Evolutionary conservation across 495 filamentous ascomycete species (phyloP), one percentile per base, ranked within the genome.

Genomic region (Penicillium daleae): DNA sequence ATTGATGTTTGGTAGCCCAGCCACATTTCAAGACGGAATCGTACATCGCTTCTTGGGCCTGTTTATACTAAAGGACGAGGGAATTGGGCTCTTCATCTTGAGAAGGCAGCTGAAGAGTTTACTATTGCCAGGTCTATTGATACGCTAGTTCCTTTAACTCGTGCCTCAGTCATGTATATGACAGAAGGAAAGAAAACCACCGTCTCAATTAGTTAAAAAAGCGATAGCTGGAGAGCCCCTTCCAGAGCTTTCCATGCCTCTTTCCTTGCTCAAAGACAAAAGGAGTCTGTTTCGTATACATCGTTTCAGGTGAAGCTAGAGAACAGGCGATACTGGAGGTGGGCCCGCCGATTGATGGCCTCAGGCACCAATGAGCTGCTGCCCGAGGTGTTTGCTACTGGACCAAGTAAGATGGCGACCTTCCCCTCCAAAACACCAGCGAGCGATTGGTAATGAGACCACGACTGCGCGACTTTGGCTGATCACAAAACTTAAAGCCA

Each of bases 341-440:
- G 48, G 31, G 44, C 39, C 42, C 49, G 26, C 24, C 33, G 22
- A 46, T 53, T 31, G 40, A 15, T 33, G 42, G 56, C 65, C 65
- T 64, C 57, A 64, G 65, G 57, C 61, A 33, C n/a, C 13, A 46
- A 27, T n/a, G 4, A 46, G 56, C 29, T 31, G 17, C 4, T 46
- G 32, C 26, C 40, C 29, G 55, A 54, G n/a, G 51, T 24, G 51
- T 29, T 54, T 19, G 51, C 19, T 46, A 3, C 21, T 21, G 13
- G 9, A 17, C 13, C n/a, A n/a, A n/a, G n/a, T n/a, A n/a, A n/a
- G 15, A 39, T 10, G 26, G 29, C 37, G 7, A 44, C n/a, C 37
- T 4, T 57, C n/a, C 22, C 22, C 24, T 33, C 29, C 6, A 54
- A 26, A 32, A 21, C 51, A 32, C 51, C 31, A 3, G 10, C n/a